Conservation (phyloP, 208 protist genomes). For the Leishmania tropica region DNA sequence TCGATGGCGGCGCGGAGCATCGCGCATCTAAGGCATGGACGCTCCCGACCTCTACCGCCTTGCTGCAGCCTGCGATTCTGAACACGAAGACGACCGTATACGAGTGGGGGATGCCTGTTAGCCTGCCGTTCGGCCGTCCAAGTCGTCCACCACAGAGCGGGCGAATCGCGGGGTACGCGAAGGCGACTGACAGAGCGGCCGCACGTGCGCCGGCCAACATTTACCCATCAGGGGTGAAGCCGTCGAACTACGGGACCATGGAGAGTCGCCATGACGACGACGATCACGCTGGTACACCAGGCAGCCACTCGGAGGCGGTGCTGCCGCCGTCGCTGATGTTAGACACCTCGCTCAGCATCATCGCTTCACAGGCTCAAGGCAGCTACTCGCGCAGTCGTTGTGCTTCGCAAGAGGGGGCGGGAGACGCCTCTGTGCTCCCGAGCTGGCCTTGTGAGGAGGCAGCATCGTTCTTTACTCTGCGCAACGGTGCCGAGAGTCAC, state of each 20-base stretch:
- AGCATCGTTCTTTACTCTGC: not conserved
- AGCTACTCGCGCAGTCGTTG: not conserved
- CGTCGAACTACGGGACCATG: constrained; percentile 18
- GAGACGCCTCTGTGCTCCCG: not conserved
- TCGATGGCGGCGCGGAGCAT: not conserved
- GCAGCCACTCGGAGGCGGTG: not conserved
- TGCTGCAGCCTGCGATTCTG: not conserved
- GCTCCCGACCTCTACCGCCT: not conserved
- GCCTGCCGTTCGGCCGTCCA: not conserved
- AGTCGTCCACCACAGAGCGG: not conserved
- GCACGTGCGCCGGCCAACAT: not conserved
- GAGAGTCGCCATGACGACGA: not conserved
- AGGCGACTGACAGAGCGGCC: not conserved
- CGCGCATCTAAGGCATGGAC: not conserved
- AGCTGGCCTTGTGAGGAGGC: not conserved
- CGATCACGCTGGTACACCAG: not conserved
- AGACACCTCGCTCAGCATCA: constrained; percentile 17
- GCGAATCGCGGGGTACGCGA: not conserved
- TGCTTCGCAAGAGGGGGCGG: not conserved
- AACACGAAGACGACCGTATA: constrained; percentile 5
- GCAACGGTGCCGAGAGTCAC: not conserved
- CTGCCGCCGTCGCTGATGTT: constrained; percentile 1
- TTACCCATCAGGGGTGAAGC: not conserved
- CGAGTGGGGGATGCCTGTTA: constrained; percentile 24
- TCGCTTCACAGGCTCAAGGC: not conserved